Evolutionary conservation across 2,329 filamentous ascomycete genomes (phyloP).

Genomic region (Sclerotinia borealis): DNA sequence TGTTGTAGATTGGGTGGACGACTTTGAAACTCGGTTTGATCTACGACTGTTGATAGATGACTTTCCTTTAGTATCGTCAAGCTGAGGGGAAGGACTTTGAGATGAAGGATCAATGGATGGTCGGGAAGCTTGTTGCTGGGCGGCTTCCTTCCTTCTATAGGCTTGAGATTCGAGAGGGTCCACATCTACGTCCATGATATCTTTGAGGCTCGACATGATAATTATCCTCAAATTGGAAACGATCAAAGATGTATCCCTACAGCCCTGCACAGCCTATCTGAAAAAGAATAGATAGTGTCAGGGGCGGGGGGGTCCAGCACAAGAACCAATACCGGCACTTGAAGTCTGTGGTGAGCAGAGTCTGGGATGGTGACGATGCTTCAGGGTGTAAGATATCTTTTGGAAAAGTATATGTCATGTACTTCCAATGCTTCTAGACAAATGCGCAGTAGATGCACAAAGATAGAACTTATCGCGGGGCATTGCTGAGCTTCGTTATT

Average conservation of each 20-base stretch:
- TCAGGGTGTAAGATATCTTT: slow-evolving; percentile 17
- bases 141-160: slow-evolving; percentile 31
- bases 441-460: slow-evolving; percentile 29
- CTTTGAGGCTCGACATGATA: slow-evolving; percentile 33
- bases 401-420: slow-evolving; percentile 22
- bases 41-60: slow-evolving; percentile 24
- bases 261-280: slow-evolving; percentile 30
- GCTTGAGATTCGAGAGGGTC: slow-evolving; percentile 33
- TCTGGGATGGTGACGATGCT: slow-evolving; percentile 14
- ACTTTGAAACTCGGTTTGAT: slow-evolving; percentile 26
- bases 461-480: slow-evolving; percentile 31
- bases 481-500: slow-evolving; percentile 29
- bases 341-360: slow-evolving; percentile 15
- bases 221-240: slow-evolving; percentile 27
- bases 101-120: slow-evolving; percentile 21
- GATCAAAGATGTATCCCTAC: slow-evolving; percentile 21
- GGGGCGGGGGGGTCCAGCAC: slow-evolving; percentile 27
- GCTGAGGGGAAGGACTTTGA: slow-evolving; percentile 21
- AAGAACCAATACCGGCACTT: slow-evolving; percentile 23
- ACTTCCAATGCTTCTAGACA: slow-evolving; percentile 20
- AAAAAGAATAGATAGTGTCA: slow-evolving; percentile 24
- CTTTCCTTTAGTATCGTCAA: slow-evolving; percentile 23
- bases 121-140: slow-evolving; percentile 26
- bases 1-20: slow-evolving; percentile 15
- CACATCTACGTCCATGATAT: slow-evolving; percentile 35